Evolutionary conservation across 140 eudicot genomes (phyloP).

Genomic region (Erigeron philadelphicus): DNA sequence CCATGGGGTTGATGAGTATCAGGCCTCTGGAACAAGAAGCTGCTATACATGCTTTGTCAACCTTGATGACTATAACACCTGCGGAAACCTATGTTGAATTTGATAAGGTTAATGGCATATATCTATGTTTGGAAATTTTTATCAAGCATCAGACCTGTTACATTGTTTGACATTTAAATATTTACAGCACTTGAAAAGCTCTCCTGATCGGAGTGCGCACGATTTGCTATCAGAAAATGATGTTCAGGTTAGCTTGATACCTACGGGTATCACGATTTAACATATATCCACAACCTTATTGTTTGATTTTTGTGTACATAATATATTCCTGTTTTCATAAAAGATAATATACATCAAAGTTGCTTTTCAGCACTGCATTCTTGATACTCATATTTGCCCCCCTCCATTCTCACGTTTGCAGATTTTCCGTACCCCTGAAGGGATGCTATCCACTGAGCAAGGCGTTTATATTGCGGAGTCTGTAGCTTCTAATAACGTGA

Average conservation of each 20-base stretch:
- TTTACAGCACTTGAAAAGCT: slow-evolving; percentile 56
- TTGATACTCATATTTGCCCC: no score
- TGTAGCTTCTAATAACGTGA: slow-evolving; percentile 53
- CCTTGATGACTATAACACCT: slow-evolving; percentile 84
- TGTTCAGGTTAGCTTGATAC: slow-evolving; percentile 54
- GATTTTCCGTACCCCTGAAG: slow-evolving; percentile 90
- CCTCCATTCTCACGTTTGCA: slow-evolving; percentile 13
- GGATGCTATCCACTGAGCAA: slow-evolving; percentile 91
- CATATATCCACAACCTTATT: not conserved
- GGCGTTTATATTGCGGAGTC: slow-evolving; percentile 94
- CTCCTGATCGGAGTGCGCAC: slow-evolving; percentile 76
- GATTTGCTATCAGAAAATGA: slow-evolving; percentile 68
- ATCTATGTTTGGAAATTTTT: not conserved
- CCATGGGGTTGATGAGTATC: slow-evolving; percentile 74
- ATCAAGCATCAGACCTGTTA: not conserved
- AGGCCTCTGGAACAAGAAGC: slow-evolving; percentile 75
- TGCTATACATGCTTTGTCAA: slow-evolving; percentile 68
- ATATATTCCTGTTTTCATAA: not conserved
- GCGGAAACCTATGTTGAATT: slow-evolving; percentile 71
- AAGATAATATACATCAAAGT: not conserved
- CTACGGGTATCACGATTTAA: slow-evolving; percentile 8
- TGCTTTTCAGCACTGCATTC: no score
- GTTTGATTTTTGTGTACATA: slow-evolving; percentile 3
- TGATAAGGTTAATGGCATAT: slow-evolving; percentile 51
- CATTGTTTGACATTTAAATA: slow-evolving; percentile 16